Percentiles rank a stretch among this genome's conserved stretches.
These are phyloP conservation scores for Beauveria pseudobassiana DNA, from an alignment of 2,329 filamentous ascomycete genomes.

Conservation along the genomic window DNA sequence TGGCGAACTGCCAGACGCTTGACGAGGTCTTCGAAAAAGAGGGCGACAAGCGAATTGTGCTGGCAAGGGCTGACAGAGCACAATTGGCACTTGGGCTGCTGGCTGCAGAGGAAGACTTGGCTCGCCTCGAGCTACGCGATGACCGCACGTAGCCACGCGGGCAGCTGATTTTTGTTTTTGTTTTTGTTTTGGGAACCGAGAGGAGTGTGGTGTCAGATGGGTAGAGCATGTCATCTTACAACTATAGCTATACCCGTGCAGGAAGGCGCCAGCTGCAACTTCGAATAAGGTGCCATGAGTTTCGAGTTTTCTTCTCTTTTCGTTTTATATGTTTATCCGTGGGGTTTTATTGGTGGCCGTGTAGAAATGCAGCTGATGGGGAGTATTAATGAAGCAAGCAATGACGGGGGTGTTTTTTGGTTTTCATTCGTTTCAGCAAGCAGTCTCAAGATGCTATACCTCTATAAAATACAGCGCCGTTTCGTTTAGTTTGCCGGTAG, in stretches of 20 bases:
- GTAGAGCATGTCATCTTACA: background rate
- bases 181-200: background rate
- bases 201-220: background rate
- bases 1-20: conserved; percentile 45
- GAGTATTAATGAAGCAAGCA: conserved; percentile 2
- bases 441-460: conserved; percentile 8
- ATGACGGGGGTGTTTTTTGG: background rate
- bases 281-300: background rate
- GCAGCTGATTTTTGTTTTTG: background rate
- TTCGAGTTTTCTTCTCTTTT: background rate
- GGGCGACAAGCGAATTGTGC: conserved; percentile 41
- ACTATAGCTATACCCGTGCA: background rate
- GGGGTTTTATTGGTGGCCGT: background rate
- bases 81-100: conserved; percentile 75
- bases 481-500: conserved; percentile 55
- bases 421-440: conserved; percentile 6
- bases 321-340: background rate
- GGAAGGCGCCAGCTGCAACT: background rate
- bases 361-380: background rate
- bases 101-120: conserved; percentile 69
- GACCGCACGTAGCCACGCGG: conserved; percentile 10
- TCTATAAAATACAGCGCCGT: conserved; percentile 14
- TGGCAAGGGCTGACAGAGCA: conserved; percentile 55
- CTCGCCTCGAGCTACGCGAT: conserved; percentile 49
- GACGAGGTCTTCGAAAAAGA: conserved; percentile 39